These are phyloP conservation scores for Cyclotella sp. DNA, from an alignment of 108 stramenopile genomes.

Conservation along the genomic window DNA sequence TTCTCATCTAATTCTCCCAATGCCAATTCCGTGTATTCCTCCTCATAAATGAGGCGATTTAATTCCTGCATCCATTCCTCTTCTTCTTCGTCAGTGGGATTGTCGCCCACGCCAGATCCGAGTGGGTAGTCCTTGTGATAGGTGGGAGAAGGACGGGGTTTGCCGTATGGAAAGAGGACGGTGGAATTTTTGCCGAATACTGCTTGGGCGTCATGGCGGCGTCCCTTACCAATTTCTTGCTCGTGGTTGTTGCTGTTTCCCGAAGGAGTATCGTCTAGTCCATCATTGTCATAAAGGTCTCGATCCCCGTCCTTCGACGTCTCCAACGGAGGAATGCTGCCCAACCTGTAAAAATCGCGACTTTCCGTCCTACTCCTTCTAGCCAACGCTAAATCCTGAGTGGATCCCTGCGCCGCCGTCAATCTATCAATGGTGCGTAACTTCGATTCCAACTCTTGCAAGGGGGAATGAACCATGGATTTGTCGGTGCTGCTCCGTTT, in stretches of 20 bases:
- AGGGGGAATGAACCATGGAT: conserved; percentile 23
- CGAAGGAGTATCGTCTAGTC: conserved; percentile 29
- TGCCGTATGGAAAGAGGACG: conserved; percentile 37
- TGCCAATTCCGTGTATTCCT: conserved; percentile 41
- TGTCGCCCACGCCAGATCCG: conserved; percentile 36
- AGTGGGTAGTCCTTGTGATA: conserved; percentile 44
- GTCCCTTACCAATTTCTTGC: conserved; percentile 47
- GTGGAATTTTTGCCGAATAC: conserved; percentile 40
- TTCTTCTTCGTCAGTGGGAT: conserved; percentile 41
- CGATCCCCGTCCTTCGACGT: conserved; percentile 6
- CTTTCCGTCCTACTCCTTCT: conserved; percentile 60
- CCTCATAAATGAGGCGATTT: conserved; percentile 47
- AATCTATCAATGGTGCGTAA: conserved; percentile 75
- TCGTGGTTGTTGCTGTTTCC: conserved; percentile 24
- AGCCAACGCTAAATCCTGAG: conserved; percentile 72
- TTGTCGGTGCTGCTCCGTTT: conserved; percentile 4
- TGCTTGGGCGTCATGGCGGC: conserved; percentile 61
- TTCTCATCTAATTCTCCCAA: conserved; percentile 47
- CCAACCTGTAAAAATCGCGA: conserved; percentile 34
- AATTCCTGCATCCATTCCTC: conserved; percentile 51
- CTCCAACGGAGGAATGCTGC: conserved; percentile 41
- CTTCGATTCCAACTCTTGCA: conserved; percentile 59
- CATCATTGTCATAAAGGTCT: conserved; percentile 39
- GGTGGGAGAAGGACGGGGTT: conserved; percentile 33
- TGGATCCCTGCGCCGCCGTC: conserved; percentile 68